Base-by-base conservation (phyloP, 2,329 filamentous ascomycete species). In the Lachnellula occidentalis region DNA sequence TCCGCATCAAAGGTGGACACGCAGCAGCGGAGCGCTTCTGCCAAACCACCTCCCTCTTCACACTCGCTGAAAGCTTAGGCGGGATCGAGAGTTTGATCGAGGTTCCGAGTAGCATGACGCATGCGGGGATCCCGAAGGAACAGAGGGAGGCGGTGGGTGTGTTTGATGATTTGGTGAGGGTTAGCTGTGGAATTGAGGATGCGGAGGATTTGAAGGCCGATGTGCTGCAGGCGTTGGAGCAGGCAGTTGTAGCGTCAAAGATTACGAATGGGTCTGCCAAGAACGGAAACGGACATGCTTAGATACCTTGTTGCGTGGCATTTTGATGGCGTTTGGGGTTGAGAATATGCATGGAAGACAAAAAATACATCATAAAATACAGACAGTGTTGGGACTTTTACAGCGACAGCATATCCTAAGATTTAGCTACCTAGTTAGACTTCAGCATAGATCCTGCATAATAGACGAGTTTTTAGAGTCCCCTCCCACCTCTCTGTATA, bases 131-230 rank as follows among this genome's bases (percentile, higher is more conserved):
- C 62, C 94, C 94, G 48, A 83, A 81, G 70, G 91, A 91, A 58
- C 85, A 95, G 77, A 81, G 94, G 55, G 94, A 99, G 78, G 87
- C 86, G 3, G 91, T 94, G 1, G 94, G 94, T 58, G 91, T 99
- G 34, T 97, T 86, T 67, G 94, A 99, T 69, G 94, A 99, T 71
- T 80, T 99, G 7, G 89, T 99, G 31, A 82, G 94, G 61, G 78
- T 99, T 57, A 95, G 90, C 78, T 96, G 91, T 70, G 94, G 94
- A 66, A 84, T 99, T 53, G 94, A 99, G 75, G 94, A 99, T 67
- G 82, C 83, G 7, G 84, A 86, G 58, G 94, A 99, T 72, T 77
- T 99, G 58, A 85, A 85, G 66, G 80, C 78, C 41, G 94, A 99
- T 76, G 84, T 95, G 15, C 71, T 91, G 61, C 86, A 88, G 71